Evolutionary conservation across 805 yeast species (phyloP).

Genomic region (Scheffersomyces lignosus): DNA sequence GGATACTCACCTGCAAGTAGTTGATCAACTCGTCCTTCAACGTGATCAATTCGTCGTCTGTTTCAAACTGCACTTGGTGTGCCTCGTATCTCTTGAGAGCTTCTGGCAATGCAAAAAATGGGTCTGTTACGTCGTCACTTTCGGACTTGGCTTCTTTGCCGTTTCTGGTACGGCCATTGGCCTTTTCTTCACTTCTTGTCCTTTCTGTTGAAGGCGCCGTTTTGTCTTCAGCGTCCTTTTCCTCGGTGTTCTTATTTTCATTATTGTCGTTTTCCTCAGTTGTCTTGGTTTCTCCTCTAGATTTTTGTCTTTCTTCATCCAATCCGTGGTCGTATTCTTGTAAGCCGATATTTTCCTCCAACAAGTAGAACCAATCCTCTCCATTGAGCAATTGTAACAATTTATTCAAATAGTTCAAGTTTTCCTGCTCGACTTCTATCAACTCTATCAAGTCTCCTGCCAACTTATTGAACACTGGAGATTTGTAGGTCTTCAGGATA

Average conservation of each 20-base stretch:
- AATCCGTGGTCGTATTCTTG: slow-evolving; percentile 71
- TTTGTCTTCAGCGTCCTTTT: slow-evolving; percentile 20
- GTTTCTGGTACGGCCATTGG: too few species aligned
- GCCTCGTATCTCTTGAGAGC: slow-evolving; percentile 33
- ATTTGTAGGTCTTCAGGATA: slow-evolving; percentile 63
- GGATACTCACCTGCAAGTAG: slow-evolving; percentile 45
- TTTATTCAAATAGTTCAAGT: slow-evolving; percentile 67
- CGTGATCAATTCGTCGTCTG: slow-evolving; percentile 42
- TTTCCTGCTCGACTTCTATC: slow-evolving; percentile 79
- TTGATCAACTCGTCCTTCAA: slow-evolving; percentile 57
- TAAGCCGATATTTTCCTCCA: slow-evolving; percentile 63
- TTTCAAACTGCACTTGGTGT: slow-evolving; percentile 20
- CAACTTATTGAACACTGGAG: slow-evolving; percentile 49
- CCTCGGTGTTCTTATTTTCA: slow-evolving; percentile 3
- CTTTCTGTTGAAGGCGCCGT: background rate
- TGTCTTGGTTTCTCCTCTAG: background rate
- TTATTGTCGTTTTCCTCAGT: slow-evolving; percentile 1
- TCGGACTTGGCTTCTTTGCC: slow-evolving; percentile 43
- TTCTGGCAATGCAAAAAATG: slow-evolving; percentile 58
- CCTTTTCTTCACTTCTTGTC: too few species aligned
- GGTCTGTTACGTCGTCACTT: slow-evolving; percentile 52
- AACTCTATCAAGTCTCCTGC: slow-evolving; percentile 73
- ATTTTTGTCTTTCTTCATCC: slow-evolving; percentile 15
- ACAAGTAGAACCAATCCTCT: slow-evolving; percentile 72
- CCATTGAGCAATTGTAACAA: slow-evolving; percentile 81